Percentiles rank a stretch among this genome's conserved stretches.
Evolutionary conservation across 768 basidiomycete genomes (phyloP).

Genomic region (Lactifluus hygrophoroides): DNA sequence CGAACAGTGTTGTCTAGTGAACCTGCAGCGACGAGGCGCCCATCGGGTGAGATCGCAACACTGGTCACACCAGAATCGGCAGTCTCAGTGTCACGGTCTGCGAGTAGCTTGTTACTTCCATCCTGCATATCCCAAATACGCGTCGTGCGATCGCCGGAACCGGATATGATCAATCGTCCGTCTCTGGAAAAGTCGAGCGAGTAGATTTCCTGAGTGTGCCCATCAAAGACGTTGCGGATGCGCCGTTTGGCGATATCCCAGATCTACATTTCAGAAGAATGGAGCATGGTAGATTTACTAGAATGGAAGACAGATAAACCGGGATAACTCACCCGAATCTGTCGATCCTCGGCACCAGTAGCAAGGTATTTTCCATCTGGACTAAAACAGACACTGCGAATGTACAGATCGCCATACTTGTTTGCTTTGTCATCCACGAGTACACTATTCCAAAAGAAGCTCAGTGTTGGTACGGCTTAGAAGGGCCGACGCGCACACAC

Average conservation of each 20-base stretch:
- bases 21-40: slow-evolving; percentile 50
- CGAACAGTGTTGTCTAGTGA: slow-evolving; percentile 56
- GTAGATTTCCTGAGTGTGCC: slow-evolving; percentile 91
- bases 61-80: slow-evolving; percentile 56
- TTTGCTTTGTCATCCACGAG: slow-evolving; percentile 68
- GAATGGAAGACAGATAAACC: background rate
- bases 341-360: slow-evolving; percentile 85
- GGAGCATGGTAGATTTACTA: background rate
- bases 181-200: slow-evolving; percentile 88
- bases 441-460: slow-evolving; percentile 38
- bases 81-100: slow-evolving; percentile 40
- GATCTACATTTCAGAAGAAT: slow-evolving; percentile 41
- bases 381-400: slow-evolving; percentile 74
- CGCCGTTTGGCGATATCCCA: slow-evolving; percentile 84
- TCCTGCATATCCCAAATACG: slow-evolving; percentile 53
- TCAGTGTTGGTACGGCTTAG: background rate
- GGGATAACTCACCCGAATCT: slow-evolving; percentile 61
- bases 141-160: slow-evolving; percentile 70
- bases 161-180: slow-evolving; percentile 79
- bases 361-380: slow-evolving; percentile 65
- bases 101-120: slow-evolving; percentile 35
- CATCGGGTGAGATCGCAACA: slow-evolving; percentile 52
- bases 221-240: slow-evolving; percentile 75
- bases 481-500: slow-evolving; percentile 35
- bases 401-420: slow-evolving; percentile 80